Percentiles rank a stretch among this genome's conserved stretches.
phyloP scores from a whole-genome alignment of 164 flowering plant genomes.

The Magnolia officinalis region DNA sequence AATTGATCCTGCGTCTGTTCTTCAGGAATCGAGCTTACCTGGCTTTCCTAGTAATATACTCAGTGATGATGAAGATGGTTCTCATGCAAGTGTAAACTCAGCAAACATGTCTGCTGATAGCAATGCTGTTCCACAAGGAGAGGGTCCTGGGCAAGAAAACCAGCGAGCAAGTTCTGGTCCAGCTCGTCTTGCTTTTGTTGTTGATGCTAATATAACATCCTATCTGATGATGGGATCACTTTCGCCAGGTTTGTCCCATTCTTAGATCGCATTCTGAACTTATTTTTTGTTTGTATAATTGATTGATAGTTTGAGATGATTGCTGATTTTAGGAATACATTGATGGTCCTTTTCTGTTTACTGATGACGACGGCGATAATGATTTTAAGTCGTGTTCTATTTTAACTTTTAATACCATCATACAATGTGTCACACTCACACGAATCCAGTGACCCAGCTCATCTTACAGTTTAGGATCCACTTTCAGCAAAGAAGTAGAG shows the following conservation, averaged over 20 bases:
- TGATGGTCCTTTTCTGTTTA: background rate
- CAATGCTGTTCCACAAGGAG: constrained; percentile 42
- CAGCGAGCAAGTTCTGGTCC: constrained; percentile 37
- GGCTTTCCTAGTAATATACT: constrained; percentile 44
- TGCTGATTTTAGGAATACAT: constrained; percentile 1
- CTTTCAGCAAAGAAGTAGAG: no score
- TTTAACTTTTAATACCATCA: no score
- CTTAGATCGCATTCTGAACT: background rate
- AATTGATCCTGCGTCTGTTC: constrained; percentile 84
- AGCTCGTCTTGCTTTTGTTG: constrained; percentile 87
- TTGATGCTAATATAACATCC: constrained; percentile 98
- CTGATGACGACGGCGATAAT: no score
- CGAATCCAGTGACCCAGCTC: no score
- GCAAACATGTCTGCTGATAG: constrained; percentile 49
- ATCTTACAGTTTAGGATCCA: no score
- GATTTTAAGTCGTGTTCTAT: no score
- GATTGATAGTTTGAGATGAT: background rate
- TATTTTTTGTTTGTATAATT: no score
- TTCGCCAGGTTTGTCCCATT: constrained; percentile 76
- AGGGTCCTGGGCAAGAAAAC: constrained; percentile 45
- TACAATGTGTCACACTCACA: no score
- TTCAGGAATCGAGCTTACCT: constrained; percentile 59
- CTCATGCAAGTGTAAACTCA: constrained; percentile 56
- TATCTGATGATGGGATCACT: constrained; percentile 99
- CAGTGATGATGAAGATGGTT: constrained; percentile 74